Conservation (phyloP, 202 grass and related monocot genomes). For the Zizania palustris region DNA sequence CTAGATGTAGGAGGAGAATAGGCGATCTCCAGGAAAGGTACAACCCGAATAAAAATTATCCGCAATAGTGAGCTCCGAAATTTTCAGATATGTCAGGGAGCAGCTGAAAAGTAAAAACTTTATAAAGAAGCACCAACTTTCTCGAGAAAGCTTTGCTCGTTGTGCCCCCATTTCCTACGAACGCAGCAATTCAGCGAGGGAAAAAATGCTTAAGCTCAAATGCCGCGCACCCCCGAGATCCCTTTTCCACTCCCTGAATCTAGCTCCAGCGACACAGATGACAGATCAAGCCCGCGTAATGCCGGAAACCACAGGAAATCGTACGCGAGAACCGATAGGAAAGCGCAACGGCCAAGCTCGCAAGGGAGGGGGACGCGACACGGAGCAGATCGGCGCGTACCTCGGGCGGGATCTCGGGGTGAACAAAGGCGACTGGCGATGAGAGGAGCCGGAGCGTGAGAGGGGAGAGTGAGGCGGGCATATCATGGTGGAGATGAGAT, state of each 20-base stretch:
- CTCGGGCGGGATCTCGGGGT: conserved; percentile 6
- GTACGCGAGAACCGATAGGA: too few relatives aligned
- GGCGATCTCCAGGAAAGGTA: conserved; percentile 14
- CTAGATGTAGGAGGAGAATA: neutral
- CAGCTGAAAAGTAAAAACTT: neutral
- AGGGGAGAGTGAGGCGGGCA: neutral
- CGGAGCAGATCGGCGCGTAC: neutral
- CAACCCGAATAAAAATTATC: neutral
- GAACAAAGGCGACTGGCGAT: neutral
- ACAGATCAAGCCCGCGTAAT: conserved; percentile 30
- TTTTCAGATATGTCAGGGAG: neutral
- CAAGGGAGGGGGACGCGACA: neutral
- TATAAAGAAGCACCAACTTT: neutral
- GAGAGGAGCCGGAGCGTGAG: neutral
- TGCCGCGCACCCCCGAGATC: conserved; percentile 15
- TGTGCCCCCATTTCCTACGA: neutral
- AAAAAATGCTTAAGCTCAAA: neutral
- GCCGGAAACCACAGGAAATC: neutral
- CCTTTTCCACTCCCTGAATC: conserved; percentile 1
- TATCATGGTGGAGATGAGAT: too few relatives aligned
- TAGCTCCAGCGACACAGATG: conserved; percentile 8
- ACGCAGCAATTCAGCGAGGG: neutral
- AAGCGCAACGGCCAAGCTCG: neutral
- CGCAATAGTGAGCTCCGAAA: neutral
- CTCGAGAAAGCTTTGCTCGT: neutral